A percentile compares a stretch with the other conserved stretches of the same genome.
Evolutionary conservation across 768 basidiomycete species (phyloP).

Genomic region (Leccinellum luteum): DNA sequence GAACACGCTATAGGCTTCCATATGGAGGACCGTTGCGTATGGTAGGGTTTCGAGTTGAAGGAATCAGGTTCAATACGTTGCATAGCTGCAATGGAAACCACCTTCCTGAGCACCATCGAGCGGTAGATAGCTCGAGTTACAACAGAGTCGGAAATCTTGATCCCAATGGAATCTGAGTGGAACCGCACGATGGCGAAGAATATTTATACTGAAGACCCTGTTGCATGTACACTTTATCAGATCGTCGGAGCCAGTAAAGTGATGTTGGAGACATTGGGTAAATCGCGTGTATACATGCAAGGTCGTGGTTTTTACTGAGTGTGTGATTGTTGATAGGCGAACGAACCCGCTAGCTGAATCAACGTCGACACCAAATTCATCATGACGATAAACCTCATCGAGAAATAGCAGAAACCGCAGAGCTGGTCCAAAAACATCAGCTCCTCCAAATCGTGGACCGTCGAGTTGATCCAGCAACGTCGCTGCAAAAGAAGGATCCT

Average conservation of each 20-base stretch:
- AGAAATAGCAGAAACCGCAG: too few species aligned
- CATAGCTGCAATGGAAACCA: not conserved
- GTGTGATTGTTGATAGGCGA: constrained; percentile 1
- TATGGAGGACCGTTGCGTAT: not conserved
- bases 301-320: constrained; percentile 7
- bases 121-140: not conserved
- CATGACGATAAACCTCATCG: too few species aligned
- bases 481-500: too few species aligned
- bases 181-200: too few species aligned
- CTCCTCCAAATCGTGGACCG: too few species aligned
- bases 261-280: too few species aligned
- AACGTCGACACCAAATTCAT: too few species aligned
- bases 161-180: not conserved
- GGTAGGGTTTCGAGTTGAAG: too few species aligned
- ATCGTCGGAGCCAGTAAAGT: too few species aligned
- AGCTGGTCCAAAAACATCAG: too few species aligned
- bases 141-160: not conserved
- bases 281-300: constrained; percentile 2
- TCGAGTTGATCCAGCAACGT: too few species aligned
- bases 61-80: not conserved
- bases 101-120: not conserved
- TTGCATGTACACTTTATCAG: too few species aligned
- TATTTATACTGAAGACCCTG: not conserved
- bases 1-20: not conserved
- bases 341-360: not conserved